A percentile compares a stretch with the other conserved stretches of the same genome.
Evolutionary conservation across 345 rosid species (phyloP).

Genomic region (Eucalyptus erythrocorys): DNA sequence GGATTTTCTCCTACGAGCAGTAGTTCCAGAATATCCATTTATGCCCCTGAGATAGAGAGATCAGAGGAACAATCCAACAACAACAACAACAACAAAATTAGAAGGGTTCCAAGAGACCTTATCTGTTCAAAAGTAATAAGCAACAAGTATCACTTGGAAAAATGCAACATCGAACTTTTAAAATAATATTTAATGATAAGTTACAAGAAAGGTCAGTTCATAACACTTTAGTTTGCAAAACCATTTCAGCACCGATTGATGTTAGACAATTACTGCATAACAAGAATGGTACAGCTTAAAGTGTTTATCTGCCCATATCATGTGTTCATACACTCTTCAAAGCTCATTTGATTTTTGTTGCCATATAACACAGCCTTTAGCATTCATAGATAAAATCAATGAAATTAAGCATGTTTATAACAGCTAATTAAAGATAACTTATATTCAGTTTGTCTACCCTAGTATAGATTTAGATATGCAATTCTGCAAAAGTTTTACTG

Average conservation of each 20-base stretch:
- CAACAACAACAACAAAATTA: not conserved
- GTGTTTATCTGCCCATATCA: not conserved
- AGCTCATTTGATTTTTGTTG: not conserved
- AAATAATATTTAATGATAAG: not conserved
- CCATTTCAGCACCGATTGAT: not conserved
- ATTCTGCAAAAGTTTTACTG: not conserved
- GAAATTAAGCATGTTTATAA: not conserved
- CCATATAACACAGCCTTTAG: not conserved
- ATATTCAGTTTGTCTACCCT: not conserved
- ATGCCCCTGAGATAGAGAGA: slow-evolving; percentile 27
- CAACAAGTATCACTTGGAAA: not conserved
- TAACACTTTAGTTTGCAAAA: not conserved
- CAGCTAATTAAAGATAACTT: not conserved
- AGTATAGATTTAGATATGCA: not conserved
- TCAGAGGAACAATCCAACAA: not conserved
- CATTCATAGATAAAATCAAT: not conserved
- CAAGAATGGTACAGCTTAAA: not conserved
- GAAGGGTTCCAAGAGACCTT: not conserved
- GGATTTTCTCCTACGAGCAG: slow-evolving; percentile 55
- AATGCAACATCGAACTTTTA: not conserved
- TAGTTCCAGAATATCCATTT: slow-evolving; percentile 69
- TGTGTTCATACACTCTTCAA: not conserved
- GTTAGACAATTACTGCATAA: not conserved
- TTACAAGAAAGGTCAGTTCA: not conserved
- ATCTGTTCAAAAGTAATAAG: not conserved